Evolutionary conservation across 768 basidiomycete species (phyloP), one percentile per base, ranked within the genome.

Genomic region (Pleurotus tuber-regium): DNA sequence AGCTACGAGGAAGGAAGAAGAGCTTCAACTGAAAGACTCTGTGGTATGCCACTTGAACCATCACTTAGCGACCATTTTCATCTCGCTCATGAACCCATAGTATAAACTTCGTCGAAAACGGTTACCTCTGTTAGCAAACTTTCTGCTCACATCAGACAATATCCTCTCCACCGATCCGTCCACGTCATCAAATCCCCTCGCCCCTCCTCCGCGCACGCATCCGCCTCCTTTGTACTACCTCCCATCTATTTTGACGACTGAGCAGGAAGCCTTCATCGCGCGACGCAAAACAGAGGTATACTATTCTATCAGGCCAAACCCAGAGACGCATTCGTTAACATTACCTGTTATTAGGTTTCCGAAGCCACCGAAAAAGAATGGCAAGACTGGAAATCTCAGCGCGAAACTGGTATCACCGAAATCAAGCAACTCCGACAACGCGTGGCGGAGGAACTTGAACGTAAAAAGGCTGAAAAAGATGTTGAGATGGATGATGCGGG

Each of bases 1-100:
- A 31, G 87, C 89, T 40, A 88, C 83, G 66, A 75, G 88, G 56
- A 89, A 82, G 66, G 90, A 92, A 69, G 88, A 91, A 64, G 89
- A 92, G 5, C 64, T 90, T 40, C 86, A 87, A 60, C 75, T 91
- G 43, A 87, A 84, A 67, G 89, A 91, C 60, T 89, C 86, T 6
- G 81, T 92, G 57, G 89, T 89, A 61, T 50, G 89, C 77, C 16
- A 19, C 21, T 35, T 16, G 28, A 16, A 19, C 24, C 2, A 21
- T 23, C 18, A 30, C 7, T 41, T 29, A 19, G 11, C 44, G 30
- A 31, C 48, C 47, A 49, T 53, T 50, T 50, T 1, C 5, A 46
- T 35, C 23, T 31, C 44, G 43, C 43, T n/a, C 29, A 12, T 10
- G 31, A 55, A 51, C n/a, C 51, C 16, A 18, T 30, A 91, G 89